These are phyloP conservation scores for Lotus japonicus DNA, from an alignment of 306 rosid genomes.

Conservation along the genomic window DNA sequence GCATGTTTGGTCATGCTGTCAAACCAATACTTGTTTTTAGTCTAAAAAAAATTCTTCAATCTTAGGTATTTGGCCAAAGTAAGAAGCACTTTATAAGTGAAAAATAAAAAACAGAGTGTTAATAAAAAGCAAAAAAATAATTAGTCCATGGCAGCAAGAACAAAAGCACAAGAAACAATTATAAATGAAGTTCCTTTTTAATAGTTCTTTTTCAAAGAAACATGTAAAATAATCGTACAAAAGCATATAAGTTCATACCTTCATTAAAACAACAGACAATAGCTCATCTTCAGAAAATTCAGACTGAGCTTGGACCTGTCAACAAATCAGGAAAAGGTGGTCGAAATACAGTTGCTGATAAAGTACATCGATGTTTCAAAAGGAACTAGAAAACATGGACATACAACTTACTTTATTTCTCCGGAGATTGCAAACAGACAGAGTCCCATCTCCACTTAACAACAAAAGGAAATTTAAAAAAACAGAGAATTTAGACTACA, in stretches of 20 bases:
- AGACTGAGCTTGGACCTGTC: conserved; percentile 72
- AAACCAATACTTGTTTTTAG: neutral
- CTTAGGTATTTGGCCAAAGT: neutral
- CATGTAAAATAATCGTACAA: neutral
- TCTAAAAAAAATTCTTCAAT: neutral
- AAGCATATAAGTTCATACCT: conserved; percentile 39
- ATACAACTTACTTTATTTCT: conserved; percentile 62
- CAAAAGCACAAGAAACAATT: neutral
- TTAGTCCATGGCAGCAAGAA: neutral
- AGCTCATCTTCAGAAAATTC: conserved; percentile 93
- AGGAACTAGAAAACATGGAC: conserved; percentile 10
- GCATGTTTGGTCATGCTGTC: neutral
- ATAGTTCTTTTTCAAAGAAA: neutral
- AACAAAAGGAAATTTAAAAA: conserved; percentile 10
- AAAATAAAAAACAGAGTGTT: neutral
- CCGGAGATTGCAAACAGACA: conserved; percentile 87
- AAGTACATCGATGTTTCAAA: neutral
- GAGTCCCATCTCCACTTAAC: conserved; percentile 87
- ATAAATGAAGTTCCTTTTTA: neutral
- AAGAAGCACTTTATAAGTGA: neutral
- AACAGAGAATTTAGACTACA: neutral
- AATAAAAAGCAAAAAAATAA: neutral
- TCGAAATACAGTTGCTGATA: neutral
- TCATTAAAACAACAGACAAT: conserved; percentile 82
- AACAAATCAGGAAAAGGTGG: conserved; percentile 21